Base-by-base conservation (phyloP, 768 basidiomycete species). In the Coprinellus micaceus region DNA sequence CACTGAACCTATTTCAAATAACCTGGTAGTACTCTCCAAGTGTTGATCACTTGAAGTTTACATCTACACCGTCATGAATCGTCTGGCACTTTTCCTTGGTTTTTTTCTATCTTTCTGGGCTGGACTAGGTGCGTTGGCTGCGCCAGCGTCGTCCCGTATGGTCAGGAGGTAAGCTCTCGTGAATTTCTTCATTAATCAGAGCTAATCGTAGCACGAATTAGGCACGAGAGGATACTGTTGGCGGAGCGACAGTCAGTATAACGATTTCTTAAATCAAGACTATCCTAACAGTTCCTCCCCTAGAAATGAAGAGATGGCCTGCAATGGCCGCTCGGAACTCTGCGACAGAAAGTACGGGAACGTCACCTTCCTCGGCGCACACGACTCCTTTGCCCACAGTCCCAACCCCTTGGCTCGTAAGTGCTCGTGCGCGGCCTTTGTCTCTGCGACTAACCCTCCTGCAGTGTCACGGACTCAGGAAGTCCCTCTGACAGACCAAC, bases 241-340 rank as follows among this genome's bases (percentile, higher is more conserved):
- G 48, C 15, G 10, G 40, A 50, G 24, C 24, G 43, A 45, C n/a
- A 46, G 26, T 45, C 24, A 33, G 26, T 24, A 29, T 37, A 5
- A 3, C 4, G 7, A 10, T 19, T 13, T 19, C 36, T 22, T 21
- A 19, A 7, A 4, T 36, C 33, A 9, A 13, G 12, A 19, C n/a
- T 11, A n/a, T n/a, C 9, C 21, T 21, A 37, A 51, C n/a, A 21
- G 25, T n/a, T 12, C 30, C 19, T 13, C 22, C 12, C 9, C 13
- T 9, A 46, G 51, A 24, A 21, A 25, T 13, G 24, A 52, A 13
- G 44, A 51, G 25, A 74, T 69, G 0, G 73, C 79, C 6, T 89
- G 86, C 69, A 89, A 89, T 63, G 86, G 86, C 1, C 79, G 78
- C 50, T 73, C 84, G 0, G 84, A 85, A 60, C 70, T 88, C 2